Conservation (phyloP, 179 eudicot genomes). For the Silene coronaria region DNA sequence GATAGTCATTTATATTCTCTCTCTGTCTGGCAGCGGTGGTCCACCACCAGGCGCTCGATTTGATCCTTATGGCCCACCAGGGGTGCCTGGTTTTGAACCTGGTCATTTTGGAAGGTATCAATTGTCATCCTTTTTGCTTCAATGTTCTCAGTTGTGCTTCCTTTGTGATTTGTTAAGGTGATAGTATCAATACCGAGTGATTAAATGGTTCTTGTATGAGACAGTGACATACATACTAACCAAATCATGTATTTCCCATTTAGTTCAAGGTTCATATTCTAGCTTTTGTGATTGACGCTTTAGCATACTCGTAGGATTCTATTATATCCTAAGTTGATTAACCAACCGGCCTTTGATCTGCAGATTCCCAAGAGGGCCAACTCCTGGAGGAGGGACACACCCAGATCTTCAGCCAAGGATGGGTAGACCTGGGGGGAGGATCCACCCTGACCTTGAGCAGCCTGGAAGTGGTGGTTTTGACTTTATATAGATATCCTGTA, state of each 20-base stretch:
- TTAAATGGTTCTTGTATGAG: too few species aligned
- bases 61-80: slow-evolving; percentile 98
- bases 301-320: not conserved
- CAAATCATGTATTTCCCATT: too few species aligned
- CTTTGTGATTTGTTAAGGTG: not conserved
- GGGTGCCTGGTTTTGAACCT: slow-evolving; percentile 89
- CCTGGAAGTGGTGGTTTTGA: slow-evolving; percentile 47
- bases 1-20: not conserved
- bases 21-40: slow-evolving; percentile 48
- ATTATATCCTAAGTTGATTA: not conserved
- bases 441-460: slow-evolving; percentile 77
- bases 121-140: not conserved
- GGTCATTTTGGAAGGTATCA: slow-evolving; percentile 56
- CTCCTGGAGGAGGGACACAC: slow-evolving; percentile 29
- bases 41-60: slow-evolving; percentile 84
- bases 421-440: slow-evolving; percentile 20
- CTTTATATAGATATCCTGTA: slow-evolving; percentile 15
- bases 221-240: too few species aligned
- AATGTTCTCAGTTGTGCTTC: not conserved
- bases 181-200: too few species aligned
- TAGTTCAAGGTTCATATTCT: not conserved
- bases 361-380: slow-evolving; percentile 58
- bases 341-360: not conserved
- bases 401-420: slow-evolving; percentile 20
- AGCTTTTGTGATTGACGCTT: not conserved